These are phyloP conservation scores for Tetrapisispora phaffii DNA, from an alignment of 805 yeast species.

Conservation along the genomic window DNA sequence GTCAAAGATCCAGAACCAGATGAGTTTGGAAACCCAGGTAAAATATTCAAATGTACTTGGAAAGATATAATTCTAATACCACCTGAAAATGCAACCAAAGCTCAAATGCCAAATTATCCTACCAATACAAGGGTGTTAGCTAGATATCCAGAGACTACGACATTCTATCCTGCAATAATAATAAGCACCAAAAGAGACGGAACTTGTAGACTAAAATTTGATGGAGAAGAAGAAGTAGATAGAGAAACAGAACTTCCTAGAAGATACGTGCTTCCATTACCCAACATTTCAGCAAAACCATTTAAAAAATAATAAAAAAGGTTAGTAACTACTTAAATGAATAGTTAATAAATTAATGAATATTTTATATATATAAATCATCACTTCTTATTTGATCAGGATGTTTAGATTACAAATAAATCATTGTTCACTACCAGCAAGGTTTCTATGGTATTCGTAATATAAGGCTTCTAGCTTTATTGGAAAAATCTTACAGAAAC, in stretches of 20 bases:
- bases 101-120: constrained; percentile 41
- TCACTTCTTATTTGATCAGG: neutral
- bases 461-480: no score
- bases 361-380: neutral
- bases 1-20: constrained; percentile 98
- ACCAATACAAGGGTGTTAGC: constrained; percentile 79
- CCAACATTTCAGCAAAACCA: constrained; percentile 28
- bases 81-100: constrained; percentile 33
- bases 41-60: constrained; percentile 69
- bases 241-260: constrained; percentile 91
- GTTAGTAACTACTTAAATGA: neutral
- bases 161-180: constrained; percentile 91
- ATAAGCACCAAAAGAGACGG: constrained; percentile 67
- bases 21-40: constrained; percentile 82
- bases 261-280: constrained; percentile 70
- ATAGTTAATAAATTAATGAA: neutral
- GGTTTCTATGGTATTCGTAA: no score
- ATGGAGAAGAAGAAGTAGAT: constrained; percentile 94
- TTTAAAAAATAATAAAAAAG: constrained; percentile 11
- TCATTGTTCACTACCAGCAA: no score
- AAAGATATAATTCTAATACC: constrained; percentile 74
- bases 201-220: constrained; percentile 70
- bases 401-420: no score
- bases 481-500: no score
- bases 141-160: constrained; percentile 93